Base-by-base conservation (phyloP, 1,284 basidiomycete genomes). In the Ceratobasidium sp. region DNA sequence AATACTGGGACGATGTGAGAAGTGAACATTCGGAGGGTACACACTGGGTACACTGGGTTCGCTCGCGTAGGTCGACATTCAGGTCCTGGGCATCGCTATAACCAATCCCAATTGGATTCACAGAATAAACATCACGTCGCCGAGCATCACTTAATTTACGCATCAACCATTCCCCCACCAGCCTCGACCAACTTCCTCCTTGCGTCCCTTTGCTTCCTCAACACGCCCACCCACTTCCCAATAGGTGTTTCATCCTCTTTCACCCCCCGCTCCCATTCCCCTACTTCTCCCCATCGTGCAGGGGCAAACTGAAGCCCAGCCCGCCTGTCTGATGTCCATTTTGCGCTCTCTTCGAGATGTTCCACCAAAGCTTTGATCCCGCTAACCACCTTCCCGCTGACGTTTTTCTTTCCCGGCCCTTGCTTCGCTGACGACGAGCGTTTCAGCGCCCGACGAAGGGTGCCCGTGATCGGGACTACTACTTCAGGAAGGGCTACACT, bases 401-500 rank as follows among this genome's bases (percentile, higher is more conserved):
- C 64, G 8, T n/a, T 24, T 14, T 63, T 56, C 8, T 75, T 75
- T 45, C 73, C 74, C 76, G 69, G 31, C 73, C 82, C 81, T 81
- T 87, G 77, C 86, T 88, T 47, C 84, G 84, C 6, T 82, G 31
- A 80, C 8, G 64, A 67, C 19, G 64, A 67, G 79, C 84, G 84
- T 82, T 97, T 98, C 78, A 94, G 79, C 79, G 81, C 87, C 83
- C 83, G 90, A 89, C 89, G 89, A 74, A 97, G 85, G 2, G 88
- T 85, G 11, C 93, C 88, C n/a, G 91, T 84, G 48, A 97, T 85
- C 1, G 97, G 96, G n/a, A 99, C 89, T 15, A 91, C 87, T 67
- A 98, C 86, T 84, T 99, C 98, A 1, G 97, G 97, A 85, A 98
- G 98, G 0, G 95, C 95, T 74, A 99, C 91, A 29, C 66, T 69